These are phyloP conservation scores for Quaeritorhiza haematococci DNA, from an alignment of 371 early-diverging fungal species.

Conservation along the genomic window DNA sequence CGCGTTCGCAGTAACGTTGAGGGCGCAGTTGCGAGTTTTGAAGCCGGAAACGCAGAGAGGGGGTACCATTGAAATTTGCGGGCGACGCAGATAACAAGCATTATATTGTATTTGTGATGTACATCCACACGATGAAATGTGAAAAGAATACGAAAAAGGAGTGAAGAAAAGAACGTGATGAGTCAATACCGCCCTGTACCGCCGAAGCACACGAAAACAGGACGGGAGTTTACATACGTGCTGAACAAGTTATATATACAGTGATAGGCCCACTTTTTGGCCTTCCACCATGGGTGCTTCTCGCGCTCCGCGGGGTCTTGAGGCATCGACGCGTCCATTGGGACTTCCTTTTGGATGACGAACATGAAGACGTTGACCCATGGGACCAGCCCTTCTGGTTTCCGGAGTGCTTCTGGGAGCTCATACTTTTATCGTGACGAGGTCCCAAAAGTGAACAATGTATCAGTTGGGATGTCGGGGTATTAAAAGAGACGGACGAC, in stretches of 20 bases:
- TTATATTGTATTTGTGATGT: no score
- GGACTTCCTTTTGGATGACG: conserved; percentile 63
- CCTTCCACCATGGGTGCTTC: conserved; percentile 80
- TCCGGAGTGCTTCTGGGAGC: conserved; percentile 64
- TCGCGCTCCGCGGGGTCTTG: conserved; percentile 67
- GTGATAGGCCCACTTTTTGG: conserved; percentile 88
- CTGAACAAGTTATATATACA: conserved; percentile 75
- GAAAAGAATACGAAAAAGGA: no score
- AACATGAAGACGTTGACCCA: conserved; percentile 85
- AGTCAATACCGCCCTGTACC: neutral
- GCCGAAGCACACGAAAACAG: neutral
- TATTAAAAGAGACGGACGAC: neutral
- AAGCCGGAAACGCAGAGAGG: no score
- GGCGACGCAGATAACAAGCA: no score
- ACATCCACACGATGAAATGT: no score
- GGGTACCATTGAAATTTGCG: no score
- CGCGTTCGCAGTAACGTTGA: no score
- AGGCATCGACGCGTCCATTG: conserved; percentile 20
- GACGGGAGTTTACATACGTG: conserved; percentile 31
- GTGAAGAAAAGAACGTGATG: no score
- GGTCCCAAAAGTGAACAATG: no score
- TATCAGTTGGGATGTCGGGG: no score
- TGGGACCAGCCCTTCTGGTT: conserved; percentile 60
- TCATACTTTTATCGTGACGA: conserved; percentile 36
- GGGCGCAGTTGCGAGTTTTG: no score